A percentile compares a stretch with the other conserved stretches of the same genome.
Conservation (phyloP, 2,329 filamentous ascomycete species). For the Colletotrichum kahawae region DNA sequence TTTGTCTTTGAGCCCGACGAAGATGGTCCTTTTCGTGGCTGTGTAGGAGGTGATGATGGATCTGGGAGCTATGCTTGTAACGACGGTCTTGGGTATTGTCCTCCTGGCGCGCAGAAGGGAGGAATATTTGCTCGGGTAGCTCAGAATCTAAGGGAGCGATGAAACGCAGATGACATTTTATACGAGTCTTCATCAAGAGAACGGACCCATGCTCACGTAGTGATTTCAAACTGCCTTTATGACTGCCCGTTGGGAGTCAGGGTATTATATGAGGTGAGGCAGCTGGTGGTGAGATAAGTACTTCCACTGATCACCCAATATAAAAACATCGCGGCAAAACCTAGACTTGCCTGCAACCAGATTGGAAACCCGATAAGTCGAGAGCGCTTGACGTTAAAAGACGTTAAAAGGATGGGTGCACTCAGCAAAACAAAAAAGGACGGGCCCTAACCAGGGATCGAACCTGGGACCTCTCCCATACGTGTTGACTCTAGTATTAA, state of each 20-base stretch:
- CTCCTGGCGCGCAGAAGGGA: background rate
- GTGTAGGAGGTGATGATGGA: background rate
- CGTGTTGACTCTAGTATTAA: background rate
- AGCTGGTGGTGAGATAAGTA: background rate
- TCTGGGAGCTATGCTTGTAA: background rate
- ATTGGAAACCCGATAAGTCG: background rate
- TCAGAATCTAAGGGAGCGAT: background rate
- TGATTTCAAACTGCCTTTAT: rapidly evolving
- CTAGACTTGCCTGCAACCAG: background rate
- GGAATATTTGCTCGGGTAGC: background rate
- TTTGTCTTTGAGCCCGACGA: background rate
- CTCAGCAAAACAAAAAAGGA: background rate
- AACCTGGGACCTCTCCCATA: slow-evolving; percentile 6
- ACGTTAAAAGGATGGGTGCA: rapidly evolving
- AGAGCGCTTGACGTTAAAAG: background rate
- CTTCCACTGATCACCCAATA: background rate
- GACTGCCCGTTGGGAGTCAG: background rate
- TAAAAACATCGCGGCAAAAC: background rate
- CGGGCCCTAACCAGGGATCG: slow-evolving; percentile 1
- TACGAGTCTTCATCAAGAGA: background rate
- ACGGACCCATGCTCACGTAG: background rate
- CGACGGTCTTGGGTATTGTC: background rate
- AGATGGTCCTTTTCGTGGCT: background rate
- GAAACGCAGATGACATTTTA: background rate
- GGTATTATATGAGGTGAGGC: rapidly evolving